Conservation (phyloP, 352 stramenopile genomes). For the Phytophthora rubi region DNA sequence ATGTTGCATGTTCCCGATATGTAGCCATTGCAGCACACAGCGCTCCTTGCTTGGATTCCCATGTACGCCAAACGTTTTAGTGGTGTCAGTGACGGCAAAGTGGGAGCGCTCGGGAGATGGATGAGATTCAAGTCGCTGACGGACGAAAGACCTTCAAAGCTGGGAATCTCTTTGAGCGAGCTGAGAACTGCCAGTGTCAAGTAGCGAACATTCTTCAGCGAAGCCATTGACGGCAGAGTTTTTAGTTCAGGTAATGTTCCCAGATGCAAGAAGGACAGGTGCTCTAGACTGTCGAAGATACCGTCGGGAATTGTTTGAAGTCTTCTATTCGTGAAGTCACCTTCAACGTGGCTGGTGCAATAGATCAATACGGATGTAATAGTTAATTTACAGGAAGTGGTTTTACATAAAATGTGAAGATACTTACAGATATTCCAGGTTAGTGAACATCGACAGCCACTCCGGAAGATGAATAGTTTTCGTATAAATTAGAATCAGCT, state of each 20-base stretch:
- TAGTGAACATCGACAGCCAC: background rate
- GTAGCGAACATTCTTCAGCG: background rate
- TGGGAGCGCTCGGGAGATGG: background rate
- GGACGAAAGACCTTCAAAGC: slow-evolving; percentile 1
- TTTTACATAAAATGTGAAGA: background rate
- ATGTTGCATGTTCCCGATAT: slow-evolving; percentile 5
- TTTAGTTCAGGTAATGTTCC: background rate
- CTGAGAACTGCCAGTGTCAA: background rate
- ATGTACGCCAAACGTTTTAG: background rate
- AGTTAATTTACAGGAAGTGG: background rate
- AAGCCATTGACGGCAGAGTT: background rate
- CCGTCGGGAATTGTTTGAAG: background rate
- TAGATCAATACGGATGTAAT: background rate
- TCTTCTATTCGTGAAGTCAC: slow-evolving; percentile 1
- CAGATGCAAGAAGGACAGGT: slow-evolving; percentile 2
- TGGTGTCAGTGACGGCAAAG: slow-evolving; percentile 1
- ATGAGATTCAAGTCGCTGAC: slow-evolving; percentile 1
- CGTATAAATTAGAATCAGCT: background rate
- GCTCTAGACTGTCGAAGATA: background rate
- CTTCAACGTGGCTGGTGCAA: background rate
- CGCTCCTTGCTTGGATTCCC: background rate
- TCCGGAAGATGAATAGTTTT: background rate
- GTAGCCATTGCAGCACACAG: background rate
- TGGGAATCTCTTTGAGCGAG: background rate
- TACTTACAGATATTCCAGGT: slow-evolving; percentile 1